Evolutionary conservation across 1,139 yeast genomes (phyloP).

Genomic region (Sugiyamaella novakii): DNA sequence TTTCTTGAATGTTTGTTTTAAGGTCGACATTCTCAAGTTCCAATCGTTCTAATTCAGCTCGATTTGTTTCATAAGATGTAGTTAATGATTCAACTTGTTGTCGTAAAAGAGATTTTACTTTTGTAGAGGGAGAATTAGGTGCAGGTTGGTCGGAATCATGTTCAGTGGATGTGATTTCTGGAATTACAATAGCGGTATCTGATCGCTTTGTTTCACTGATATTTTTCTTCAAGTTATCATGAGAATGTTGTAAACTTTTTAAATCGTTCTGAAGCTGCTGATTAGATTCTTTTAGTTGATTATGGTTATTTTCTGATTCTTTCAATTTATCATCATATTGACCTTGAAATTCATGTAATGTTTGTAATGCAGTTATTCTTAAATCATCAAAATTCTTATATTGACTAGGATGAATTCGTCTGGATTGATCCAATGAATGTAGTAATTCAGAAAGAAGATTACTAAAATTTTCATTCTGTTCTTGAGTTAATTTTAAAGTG

Average conservation of each 20-base stretch:
- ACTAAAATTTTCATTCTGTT: constrained; percentile 11
- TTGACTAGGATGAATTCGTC: constrained; percentile 10
- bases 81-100: constrained; percentile 31
- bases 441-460: constrained; percentile 16
- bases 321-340: neutral
- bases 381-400: constrained; percentile 13
- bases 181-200: neutral
- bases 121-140: constrained; percentile 3
- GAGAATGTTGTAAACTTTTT: constrained; percentile 1
- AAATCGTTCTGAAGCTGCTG: constrained; percentile 4
- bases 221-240: neutral
- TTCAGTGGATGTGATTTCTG: no score
- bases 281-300: constrained; percentile 7
- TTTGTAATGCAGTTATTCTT: constrained; percentile 12
- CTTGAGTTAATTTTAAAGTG: constrained; percentile 3
- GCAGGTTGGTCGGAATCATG: neutral
- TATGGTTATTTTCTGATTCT: neutral
- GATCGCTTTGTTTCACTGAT: neutral
- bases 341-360: constrained; percentile 10
- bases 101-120: constrained; percentile 27
- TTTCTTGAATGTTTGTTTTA: constrained; percentile 40
- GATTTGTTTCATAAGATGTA: constrained; percentile 33
- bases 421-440: constrained; percentile 14
- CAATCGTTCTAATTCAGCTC: constrained; percentile 38
- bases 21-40: constrained; percentile 42